Percentiles rank a stretch among this genome's conserved stretches.
phyloP scores from a whole-genome alignment of 106 monocot species.

The Phalaenopsis equestris region DNA sequence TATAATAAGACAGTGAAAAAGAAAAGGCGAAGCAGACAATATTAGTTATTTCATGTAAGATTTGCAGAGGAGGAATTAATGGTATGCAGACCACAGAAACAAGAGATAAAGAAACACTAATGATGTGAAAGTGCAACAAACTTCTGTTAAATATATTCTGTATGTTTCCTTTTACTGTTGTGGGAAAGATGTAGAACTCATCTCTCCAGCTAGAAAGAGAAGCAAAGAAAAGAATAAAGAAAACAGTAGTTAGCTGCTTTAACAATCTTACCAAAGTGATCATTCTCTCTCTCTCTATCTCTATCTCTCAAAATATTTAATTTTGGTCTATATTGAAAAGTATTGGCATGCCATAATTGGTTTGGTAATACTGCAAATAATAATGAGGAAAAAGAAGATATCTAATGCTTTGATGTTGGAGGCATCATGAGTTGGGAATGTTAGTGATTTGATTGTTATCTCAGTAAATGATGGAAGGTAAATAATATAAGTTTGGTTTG shows the following conservation, averaged over 20 bases:
- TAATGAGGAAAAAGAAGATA: background rate
- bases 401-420: background rate
- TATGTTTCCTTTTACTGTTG: background rate
- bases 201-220: background rate
- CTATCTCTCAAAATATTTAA: background rate
- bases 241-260: no score
- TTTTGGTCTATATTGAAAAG: background rate
- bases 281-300: no score
- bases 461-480: no score
- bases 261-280: background rate
- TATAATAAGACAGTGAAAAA: background rate
- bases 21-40: background rate
- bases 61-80: background rate
- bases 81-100: background rate
- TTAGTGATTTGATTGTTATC: no score
- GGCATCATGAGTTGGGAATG: background rate
- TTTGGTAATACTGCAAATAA: background rate
- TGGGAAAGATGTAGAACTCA: background rate
- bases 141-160: background rate
- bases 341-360: background rate
- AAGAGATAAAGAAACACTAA: background rate
- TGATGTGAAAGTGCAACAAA: conserved; percentile 1
- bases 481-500: no score
- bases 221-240: no score
- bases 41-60: background rate